Evolutionary conservation across 2,329 filamentous ascomycete species (phyloP).

Genomic region (Chrysoporthe cubensis): DNA sequence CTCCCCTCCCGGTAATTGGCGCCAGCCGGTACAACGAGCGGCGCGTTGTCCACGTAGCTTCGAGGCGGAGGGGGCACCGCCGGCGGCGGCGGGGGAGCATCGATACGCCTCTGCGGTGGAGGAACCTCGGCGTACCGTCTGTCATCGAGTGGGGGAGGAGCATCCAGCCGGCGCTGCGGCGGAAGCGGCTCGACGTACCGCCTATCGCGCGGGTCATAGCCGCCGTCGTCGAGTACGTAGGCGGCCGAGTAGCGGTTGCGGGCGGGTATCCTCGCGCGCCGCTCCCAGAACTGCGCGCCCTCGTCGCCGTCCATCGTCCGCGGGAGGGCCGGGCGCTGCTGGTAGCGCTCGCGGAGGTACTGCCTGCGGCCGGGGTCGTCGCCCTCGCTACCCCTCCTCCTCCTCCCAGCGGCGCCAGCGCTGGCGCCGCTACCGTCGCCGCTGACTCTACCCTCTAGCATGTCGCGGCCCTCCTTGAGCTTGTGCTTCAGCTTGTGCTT

Average conservation of each 20-base stretch:
- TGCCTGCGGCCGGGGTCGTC: conserved; percentile 15
- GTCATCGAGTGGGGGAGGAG: background rate
- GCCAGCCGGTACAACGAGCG: conserved; percentile 9
- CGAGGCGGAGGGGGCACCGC: conserved; percentile 15
- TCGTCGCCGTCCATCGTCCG: conserved; percentile 12
- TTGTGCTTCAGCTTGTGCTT: conserved; percentile 28
- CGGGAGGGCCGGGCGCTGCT: conserved; percentile 4
- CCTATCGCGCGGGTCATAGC: background rate
- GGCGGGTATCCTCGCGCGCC: conserved; percentile 1
- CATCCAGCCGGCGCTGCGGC: conserved; percentile 9
- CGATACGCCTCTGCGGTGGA: background rate
- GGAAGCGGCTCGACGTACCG: background rate
- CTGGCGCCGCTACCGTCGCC: background rate
- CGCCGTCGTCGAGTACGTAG: conserved; percentile 5
- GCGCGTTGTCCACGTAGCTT: conserved; percentile 10
- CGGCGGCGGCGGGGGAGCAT: conserved; percentile 1
- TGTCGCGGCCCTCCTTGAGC: conserved; percentile 24
- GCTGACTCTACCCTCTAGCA: background rate
- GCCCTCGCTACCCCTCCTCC: background rate
- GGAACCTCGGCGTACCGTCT: conserved; percentile 3
- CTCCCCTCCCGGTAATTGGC: background rate
- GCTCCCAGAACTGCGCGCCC: conserved; percentile 15
- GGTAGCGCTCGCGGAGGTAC: conserved; percentile 9
- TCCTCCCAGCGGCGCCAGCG: background rate
- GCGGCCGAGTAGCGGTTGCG: background rate